Percentiles rank a stretch among this genome's conserved stretches.
Evolutionary conservation across 2,329 filamentous ascomycete species (phyloP).

Genomic region (Mycogone perniciosa): DNA sequence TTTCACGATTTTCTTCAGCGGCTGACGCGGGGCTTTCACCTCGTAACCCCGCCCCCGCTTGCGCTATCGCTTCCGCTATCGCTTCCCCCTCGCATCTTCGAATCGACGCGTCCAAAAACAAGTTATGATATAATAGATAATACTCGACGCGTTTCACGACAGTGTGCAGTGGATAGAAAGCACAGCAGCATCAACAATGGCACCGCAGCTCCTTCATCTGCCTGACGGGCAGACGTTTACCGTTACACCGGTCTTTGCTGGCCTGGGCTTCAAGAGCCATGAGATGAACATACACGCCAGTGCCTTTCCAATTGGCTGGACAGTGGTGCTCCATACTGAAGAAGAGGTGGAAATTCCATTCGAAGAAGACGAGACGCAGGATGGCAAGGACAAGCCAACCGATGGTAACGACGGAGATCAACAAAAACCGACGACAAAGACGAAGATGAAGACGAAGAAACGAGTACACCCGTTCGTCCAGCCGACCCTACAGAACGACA

Average conservation of each 20-base stretch:
- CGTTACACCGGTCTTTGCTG: conserved; percentile 83
- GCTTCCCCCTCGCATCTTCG: not conserved
- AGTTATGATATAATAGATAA: not conserved
- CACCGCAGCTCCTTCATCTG: conserved; percentile 54
- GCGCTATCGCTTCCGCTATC: not conserved
- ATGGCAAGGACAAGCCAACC: conserved; percentile 16
- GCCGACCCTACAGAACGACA: conserved; percentile 73
- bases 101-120: too few relatives aligned
- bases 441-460: conserved; percentile 13
- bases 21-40: too few relatives aligned
- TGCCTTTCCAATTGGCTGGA: conserved; percentile 82
- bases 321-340: conserved; percentile 73
- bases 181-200: conserved; percentile 22
- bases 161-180: not conserved
- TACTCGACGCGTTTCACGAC: not conserved
- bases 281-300: conserved; percentile 63
- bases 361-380: conserved; percentile 9
- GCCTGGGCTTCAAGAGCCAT: conserved; percentile 80
- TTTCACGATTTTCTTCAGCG: too few relatives aligned
- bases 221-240: conserved; percentile 83
- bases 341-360: conserved; percentile 22
- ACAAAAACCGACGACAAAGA: not conserved
- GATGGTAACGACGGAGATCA: conserved; percentile 26
- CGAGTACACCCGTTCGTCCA: conserved; percentile 46
- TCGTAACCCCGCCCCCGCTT: conserved; percentile 6